Conservation (phyloP, 2,329 filamentous ascomycete species). For the Alternaria sp. region DNA sequence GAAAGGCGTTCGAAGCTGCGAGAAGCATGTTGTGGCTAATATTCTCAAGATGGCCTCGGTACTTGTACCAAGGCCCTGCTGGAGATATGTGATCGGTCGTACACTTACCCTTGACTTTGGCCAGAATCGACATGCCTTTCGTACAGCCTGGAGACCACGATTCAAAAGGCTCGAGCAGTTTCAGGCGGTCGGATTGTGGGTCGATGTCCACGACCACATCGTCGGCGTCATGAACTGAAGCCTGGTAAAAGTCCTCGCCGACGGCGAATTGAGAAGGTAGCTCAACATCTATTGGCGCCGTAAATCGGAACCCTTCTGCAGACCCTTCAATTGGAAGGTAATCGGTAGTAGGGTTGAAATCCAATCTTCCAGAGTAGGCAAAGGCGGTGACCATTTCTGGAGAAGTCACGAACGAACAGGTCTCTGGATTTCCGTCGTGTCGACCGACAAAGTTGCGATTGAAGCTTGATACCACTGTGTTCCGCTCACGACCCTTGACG, state of each 20-base stretch:
- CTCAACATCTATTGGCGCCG: slow-evolving; percentile 34
- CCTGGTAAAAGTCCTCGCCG: slow-evolving; percentile 39
- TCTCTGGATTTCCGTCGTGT: slow-evolving; percentile 54
- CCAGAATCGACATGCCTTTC: slow-evolving; percentile 18
- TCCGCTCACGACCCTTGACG: slow-evolving; percentile 33
- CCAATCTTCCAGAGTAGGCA: not conserved
- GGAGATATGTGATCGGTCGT: slow-evolving; percentile 55
- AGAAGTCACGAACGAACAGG: slow-evolving; percentile 60
- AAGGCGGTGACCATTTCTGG: slow-evolving; percentile 39
- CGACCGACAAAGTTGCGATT: slow-evolving; percentile 52
- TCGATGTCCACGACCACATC: slow-evolving; percentile 38
- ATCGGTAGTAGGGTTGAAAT: not conserved
- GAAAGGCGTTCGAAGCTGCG: slow-evolving; percentile 44
- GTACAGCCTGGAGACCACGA: slow-evolving; percentile 38
- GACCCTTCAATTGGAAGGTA: slow-evolving; percentile 22
- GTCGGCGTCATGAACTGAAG: slow-evolving; percentile 26
- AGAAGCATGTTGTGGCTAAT: slow-evolving; percentile 52
- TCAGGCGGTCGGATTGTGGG: slow-evolving; percentile 38
- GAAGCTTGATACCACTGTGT: slow-evolving; percentile 49
- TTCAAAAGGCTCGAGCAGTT: slow-evolving; percentile 27
- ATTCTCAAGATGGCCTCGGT: slow-evolving; percentile 53
- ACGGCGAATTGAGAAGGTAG: slow-evolving; percentile 36
- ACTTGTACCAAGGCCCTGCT: slow-evolving; percentile 51
- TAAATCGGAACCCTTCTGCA: slow-evolving; percentile 34
- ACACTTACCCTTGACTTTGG: slow-evolving; percentile 46